Evolutionary conservation across 768 basidiomycete genomes (phyloP).

Genomic region (Tricholomella constricta): DNA sequence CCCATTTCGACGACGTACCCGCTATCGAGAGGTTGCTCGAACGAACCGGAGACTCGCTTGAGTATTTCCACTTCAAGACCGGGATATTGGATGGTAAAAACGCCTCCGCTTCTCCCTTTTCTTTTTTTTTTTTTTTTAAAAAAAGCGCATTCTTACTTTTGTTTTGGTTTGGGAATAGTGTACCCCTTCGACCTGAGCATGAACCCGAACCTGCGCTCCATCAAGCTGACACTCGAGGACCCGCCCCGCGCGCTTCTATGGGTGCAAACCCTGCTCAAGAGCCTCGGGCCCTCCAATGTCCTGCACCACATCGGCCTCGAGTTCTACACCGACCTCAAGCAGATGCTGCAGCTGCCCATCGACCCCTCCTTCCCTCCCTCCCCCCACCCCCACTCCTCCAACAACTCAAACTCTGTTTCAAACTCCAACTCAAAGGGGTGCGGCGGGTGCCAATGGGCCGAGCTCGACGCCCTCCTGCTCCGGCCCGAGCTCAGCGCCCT

Average conservation of each 20-base stretch:
- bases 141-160: not conserved
- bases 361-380: too few relatives aligned
- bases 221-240: slow-evolving; percentile 44
- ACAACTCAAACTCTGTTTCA: too few relatives aligned
- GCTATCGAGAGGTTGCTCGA: slow-evolving; percentile 38
- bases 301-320: slow-evolving; percentile 40
- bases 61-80: slow-evolving; percentile 47
- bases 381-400: too few relatives aligned
- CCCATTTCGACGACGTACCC: slow-evolving; percentile 39
- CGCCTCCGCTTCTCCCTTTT: not conserved
- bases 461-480: slow-evolving; percentile 36
- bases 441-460: too few relatives aligned
- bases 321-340: slow-evolving; percentile 42
- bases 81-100: slow-evolving; percentile 41
- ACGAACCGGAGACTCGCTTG: slow-evolving; percentile 36
- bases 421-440: too few relatives aligned
- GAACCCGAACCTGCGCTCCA: slow-evolving; percentile 37
- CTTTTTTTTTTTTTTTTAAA: not conserved
- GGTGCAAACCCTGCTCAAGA: slow-evolving; percentile 36
- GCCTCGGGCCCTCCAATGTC: slow-evolving; percentile 21
- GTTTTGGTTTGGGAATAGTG: slow-evolving; percentile 25
- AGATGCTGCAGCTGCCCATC: slow-evolving; percentile 19
- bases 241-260: slow-evolving; percentile 38
- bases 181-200: slow-evolving; percentile 36
- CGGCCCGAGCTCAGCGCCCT: slow-evolving; percentile 30